Conservation (phyloP, 257 asterid genomes). For the Plectranthus barbatus region DNA sequence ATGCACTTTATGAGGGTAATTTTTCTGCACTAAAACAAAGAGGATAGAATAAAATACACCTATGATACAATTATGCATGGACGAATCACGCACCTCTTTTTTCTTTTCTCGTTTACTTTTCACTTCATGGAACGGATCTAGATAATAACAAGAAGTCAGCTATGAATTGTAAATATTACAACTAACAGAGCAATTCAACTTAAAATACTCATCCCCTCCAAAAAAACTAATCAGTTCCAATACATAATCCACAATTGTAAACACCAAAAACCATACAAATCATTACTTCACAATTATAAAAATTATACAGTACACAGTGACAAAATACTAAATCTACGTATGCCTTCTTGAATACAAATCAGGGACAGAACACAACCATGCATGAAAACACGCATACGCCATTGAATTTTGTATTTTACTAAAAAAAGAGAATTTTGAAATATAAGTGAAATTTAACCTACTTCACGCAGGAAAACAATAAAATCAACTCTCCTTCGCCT, state of each 20-base stretch:
- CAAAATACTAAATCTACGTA: background rate
- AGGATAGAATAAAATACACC: constrained; percentile 6
- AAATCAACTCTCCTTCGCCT: background rate
- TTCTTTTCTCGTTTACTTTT: constrained; percentile 94
- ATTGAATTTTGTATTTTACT: background rate
- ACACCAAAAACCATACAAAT: background rate
- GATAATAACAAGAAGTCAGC: constrained; percentile 27
- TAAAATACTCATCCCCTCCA: background rate
- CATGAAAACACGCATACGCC: background rate
- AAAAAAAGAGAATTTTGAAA: background rate
- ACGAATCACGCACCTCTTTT: constrained; percentile 63
- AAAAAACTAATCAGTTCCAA: background rate
- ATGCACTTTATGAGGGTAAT: background rate
- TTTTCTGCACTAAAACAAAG: background rate
- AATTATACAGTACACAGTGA: background rate
- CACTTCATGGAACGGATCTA: constrained; percentile 76
- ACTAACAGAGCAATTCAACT: background rate
- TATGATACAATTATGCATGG: background rate
- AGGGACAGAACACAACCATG: background rate
- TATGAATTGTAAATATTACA: constrained; percentile 1
- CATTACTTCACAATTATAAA: background rate
- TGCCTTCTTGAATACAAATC: background rate
- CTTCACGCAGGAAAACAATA: background rate
- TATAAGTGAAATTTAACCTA: background rate
- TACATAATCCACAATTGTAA: background rate